Evolutionary conservation across 164 flowering plant genomes (phyloP), one percentile per base, ranked within the genome.

Genomic region (Cinnamomum micranthum): DNA sequence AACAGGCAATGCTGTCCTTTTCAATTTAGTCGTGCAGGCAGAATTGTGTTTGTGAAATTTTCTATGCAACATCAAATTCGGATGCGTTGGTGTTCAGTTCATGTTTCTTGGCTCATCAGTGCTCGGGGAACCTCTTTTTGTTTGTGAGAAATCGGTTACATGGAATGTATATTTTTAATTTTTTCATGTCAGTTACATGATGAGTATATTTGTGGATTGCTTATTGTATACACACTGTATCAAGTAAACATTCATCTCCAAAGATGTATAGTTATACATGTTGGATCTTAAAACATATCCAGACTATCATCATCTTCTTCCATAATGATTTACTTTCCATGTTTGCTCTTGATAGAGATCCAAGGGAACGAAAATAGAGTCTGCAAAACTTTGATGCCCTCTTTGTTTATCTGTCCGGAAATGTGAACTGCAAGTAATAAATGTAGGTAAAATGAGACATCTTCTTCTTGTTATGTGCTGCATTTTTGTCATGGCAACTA

Each of bases 1-100:
- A 55, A 80, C 94, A 92, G 97, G 92, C 84, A 77, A 89, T 88
- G 92, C 84, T 89, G 3, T 79, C 82, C 81, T 90, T 86, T 80
- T 89, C 89, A 88, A 74, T 87, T 7, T 88, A 78, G 85, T 73
- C 73, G n/a, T 41, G 72, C 76, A 25, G 63, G 41, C 15, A 31
- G 50, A 73, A 9, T 41, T 41, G 47, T 41, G 47, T 9, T 41
- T 9, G 10, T 41, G 47, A 41, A 41, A 41, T 41, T 41, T 41
- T 10, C 47, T 41, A 41, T 41, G 47, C 47, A 41, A 41, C 47
- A 9, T 41, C 47, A 9, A 41, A 41, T 41, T 77, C 28, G 4
- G 13, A 64, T 14, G 35, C 52, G 41, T 19, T 20, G 23, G 28
- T 58, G 47, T 41, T 41, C 47, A 41, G 47, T 41, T 47, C 66